Evolutionary conservation across 192 early-diverging fungal species (phyloP).

Genomic region (Mortierella hygrophila): DNA sequence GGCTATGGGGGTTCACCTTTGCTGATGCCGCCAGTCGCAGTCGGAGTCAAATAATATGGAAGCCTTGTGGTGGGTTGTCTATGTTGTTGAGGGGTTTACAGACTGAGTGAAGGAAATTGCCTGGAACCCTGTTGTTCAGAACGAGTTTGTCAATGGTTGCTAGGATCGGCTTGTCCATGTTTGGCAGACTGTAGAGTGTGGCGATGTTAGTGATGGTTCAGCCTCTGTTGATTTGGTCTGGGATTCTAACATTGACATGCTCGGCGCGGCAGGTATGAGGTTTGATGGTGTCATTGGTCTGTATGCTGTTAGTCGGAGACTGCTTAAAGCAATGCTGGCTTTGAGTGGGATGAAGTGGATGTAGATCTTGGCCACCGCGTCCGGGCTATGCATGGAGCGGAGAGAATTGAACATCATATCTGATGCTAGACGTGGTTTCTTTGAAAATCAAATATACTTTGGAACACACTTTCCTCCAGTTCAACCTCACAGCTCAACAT

Average conservation of each 20-base stretch:
- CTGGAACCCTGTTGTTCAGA: not conserved
- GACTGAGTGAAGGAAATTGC: not conserved
- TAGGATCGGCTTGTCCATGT: not conserved
- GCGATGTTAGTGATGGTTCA: not conserved
- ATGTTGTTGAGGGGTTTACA: not conserved
- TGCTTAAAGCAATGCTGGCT: no score
- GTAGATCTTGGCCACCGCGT: no score
- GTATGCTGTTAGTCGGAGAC: not conserved
- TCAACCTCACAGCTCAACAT: no score
- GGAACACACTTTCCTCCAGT: no score
- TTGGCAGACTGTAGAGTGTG: not conserved
- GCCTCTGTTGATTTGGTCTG: not conserved
- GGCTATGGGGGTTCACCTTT: not conserved
- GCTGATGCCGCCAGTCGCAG: not conserved
- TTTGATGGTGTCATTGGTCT: not conserved
- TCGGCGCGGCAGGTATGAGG: not conserved
- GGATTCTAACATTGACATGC: not conserved
- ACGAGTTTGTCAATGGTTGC: not conserved
- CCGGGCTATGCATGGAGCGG: no score
- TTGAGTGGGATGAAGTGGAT: no score
- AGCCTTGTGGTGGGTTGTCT: not conserved
- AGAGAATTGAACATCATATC: no score
- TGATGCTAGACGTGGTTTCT: no score
- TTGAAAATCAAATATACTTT: no score
- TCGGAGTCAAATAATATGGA: not conserved